phyloP scores from a whole-genome alignment of 805 yeast species.

The Ogataea paraovalis region DNA sequence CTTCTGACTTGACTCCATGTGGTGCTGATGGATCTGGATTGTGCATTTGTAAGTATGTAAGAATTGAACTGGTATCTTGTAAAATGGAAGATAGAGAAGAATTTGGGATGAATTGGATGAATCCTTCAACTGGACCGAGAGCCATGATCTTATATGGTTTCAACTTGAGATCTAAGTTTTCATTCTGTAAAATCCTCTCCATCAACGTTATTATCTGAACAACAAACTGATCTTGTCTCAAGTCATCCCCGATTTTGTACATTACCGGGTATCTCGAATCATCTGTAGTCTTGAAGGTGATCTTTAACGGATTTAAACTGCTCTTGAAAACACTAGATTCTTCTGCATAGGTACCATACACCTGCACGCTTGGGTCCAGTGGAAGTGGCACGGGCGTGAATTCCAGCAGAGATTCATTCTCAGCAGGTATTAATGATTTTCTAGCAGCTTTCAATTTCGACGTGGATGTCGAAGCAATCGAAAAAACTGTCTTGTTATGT shows the following conservation, averaged over 20 bases:
- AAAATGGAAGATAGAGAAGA: slow-evolving; percentile 81
- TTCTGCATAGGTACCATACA: slow-evolving; percentile 74
- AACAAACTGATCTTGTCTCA: slow-evolving; percentile 95
- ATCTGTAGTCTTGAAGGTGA: slow-evolving; percentile 62
- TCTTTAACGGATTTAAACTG: slow-evolving; percentile 82
- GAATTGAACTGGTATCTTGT: slow-evolving; percentile 66
- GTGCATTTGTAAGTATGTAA: slow-evolving; percentile 64
- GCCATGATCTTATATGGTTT: slow-evolving; percentile 91
- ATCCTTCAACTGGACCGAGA: slow-evolving; percentile 86
- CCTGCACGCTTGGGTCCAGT: slow-evolving; percentile 70
- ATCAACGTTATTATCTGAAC: slow-evolving; percentile 86
- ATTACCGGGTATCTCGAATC: slow-evolving; percentile 67
- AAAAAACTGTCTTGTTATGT: slow-evolving; percentile 31
- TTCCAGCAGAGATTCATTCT: slow-evolving; percentile 31
- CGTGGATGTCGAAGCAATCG: slow-evolving; percentile 1
- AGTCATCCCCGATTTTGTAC: slow-evolving; percentile 94
- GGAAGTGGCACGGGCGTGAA: slow-evolving; percentile 65
- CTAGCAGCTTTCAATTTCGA: slow-evolving; percentile 10
- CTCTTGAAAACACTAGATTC: slow-evolving; percentile 87
- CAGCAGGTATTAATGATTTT: slow-evolving; percentile 2
- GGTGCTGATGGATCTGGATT: slow-evolving; percentile 49
- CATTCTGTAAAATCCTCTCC: slow-evolving; percentile 84
- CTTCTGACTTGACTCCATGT: slow-evolving; percentile 52
- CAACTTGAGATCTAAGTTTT: slow-evolving; percentile 80
- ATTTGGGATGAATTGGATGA: slow-evolving; percentile 92